Evolutionary conservation across 1,284 basidiomycete species (phyloP).

Genomic region (Pseudozyma tsukubaensis): DNA sequence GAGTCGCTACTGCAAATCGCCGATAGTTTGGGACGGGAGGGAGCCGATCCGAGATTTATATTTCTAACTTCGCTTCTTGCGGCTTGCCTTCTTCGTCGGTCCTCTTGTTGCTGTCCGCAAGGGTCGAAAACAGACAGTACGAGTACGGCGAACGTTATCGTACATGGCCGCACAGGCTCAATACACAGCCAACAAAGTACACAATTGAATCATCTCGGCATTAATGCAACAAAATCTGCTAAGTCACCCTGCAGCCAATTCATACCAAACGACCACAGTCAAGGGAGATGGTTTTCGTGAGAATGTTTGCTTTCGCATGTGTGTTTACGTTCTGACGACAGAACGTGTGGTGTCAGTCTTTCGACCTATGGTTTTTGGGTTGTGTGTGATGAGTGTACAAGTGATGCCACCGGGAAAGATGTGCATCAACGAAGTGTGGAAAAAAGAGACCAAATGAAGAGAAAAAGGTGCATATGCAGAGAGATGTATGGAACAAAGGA

Average conservation of each 20-base stretch:
- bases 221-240: too few relatives aligned
- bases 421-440: constrained; percentile 19
- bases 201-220: too few relatives aligned
- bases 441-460: constrained; percentile 10
- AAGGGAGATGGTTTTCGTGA: constrained; percentile 14
- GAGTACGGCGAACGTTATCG: too few relatives aligned
- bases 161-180: too few relatives aligned
- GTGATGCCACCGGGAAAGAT: constrained; percentile 9
- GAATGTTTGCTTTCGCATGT: constrained; percentile 38
- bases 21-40: too few relatives aligned
- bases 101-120: too few relatives aligned
- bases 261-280: background rate
- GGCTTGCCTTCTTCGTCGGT: too few relatives aligned
- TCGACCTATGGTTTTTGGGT: constrained; percentile 34
- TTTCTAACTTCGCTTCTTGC: too few relatives aligned
- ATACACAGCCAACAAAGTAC: too few relatives aligned
- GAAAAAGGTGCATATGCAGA: constrained; percentile 22
- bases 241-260: background rate
- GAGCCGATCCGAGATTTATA: too few relatives aligned
- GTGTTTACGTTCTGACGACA: constrained; percentile 14
- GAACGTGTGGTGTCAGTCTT: constrained; percentile 14
- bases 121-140: too few relatives aligned
- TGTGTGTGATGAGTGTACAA: constrained; percentile 29
- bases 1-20: too few relatives aligned
- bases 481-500: background rate